Percentiles rank a stretch among this genome's conserved stretches.
Evolutionary conservation across 495 filamentous ascomycete genomes (phyloP).

Genomic region (Tuber calosporum): DNA sequence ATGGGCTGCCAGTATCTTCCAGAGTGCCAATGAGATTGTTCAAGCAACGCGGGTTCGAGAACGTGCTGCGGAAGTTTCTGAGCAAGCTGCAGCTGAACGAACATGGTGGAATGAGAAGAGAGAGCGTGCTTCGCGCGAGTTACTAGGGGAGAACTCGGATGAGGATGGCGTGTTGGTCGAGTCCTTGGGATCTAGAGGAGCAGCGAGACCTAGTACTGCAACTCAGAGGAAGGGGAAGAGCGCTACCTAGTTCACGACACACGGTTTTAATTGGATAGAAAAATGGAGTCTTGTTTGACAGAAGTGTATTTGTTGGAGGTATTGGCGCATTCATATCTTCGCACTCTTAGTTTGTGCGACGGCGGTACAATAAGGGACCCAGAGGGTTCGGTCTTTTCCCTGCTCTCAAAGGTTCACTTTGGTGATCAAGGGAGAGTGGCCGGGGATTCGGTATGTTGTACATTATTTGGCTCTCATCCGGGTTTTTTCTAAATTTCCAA

Average conservation of each 20-base stretch:
- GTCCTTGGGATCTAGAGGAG: slow-evolving; percentile 33
- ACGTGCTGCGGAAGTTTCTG: slow-evolving; percentile 58
- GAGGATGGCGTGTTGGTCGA: slow-evolving; percentile 85
- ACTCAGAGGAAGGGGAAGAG: slow-evolving; percentile 18
- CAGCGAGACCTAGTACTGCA: slow-evolving; percentile 1
- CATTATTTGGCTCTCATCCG: neutral
- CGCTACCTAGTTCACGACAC: slow-evolving; percentile 7
- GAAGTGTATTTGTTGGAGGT: neutral
- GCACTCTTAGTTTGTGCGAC: neutral
- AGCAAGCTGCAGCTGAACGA: slow-evolving; percentile 61
- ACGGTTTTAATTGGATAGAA: neutral
- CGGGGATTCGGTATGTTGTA: neutral
- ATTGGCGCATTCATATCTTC: neutral
- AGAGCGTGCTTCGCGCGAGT: slow-evolving; percentile 36
- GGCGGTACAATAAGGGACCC: neutral
- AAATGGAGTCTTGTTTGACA: neutral
- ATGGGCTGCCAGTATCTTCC: slow-evolving; percentile 94
- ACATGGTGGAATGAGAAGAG: slow-evolving; percentile 87
- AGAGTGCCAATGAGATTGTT: slow-evolving; percentile 79
- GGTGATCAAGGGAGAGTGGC: neutral
- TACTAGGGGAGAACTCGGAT: slow-evolving; percentile 47
- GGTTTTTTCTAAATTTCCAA: neutral
- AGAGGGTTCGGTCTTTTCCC: neutral
- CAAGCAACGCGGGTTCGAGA: slow-evolving; percentile 59
- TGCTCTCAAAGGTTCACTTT: neutral